A percentile compares a stretch with the other conserved stretches of the same genome.
Conservation (phyloP, 2,329 filamentous ascomycete species). For the Colletotrichum spaethianum region DNA sequence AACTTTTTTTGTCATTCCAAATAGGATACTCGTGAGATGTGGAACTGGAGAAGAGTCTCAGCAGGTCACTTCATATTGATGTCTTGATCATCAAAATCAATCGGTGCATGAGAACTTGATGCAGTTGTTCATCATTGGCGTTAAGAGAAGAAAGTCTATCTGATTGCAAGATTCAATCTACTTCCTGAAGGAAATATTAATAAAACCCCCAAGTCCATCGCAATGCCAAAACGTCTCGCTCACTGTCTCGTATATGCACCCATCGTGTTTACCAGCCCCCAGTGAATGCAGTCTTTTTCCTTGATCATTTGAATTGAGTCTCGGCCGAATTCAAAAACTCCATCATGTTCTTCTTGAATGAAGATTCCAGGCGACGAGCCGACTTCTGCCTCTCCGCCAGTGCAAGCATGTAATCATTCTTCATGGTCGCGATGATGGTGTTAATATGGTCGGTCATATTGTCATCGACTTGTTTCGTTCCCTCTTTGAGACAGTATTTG, state of each 20-base stretch:
- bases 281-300: too few relatives aligned
- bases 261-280: too few relatives aligned
- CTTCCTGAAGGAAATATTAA: too few relatives aligned
- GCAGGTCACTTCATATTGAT: background rate
- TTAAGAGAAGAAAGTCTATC: background rate
- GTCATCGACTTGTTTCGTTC: background rate
- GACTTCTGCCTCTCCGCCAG: constrained; percentile 5
- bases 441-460: background rate
- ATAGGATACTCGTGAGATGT: too few relatives aligned
- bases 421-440: background rate
- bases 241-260: background rate
- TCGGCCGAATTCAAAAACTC: background rate
- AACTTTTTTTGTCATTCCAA: too few relatives aligned
- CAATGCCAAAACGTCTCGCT: background rate
- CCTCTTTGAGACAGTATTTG: background rate
- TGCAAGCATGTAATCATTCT: constrained; percentile 21
- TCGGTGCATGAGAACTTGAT: too few relatives aligned
- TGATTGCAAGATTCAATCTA: background rate
- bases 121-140: too few relatives aligned
- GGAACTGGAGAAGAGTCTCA: too few relatives aligned
- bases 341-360: background rate
- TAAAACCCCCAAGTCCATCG: background rate
- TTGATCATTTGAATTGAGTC: background rate
- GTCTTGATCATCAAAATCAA: background rate
- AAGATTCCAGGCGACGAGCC: background rate